These are phyloP conservation scores for Carpinus viminea DNA, from an alignment of 306 rosid genomes.

Conservation along the genomic window DNA sequence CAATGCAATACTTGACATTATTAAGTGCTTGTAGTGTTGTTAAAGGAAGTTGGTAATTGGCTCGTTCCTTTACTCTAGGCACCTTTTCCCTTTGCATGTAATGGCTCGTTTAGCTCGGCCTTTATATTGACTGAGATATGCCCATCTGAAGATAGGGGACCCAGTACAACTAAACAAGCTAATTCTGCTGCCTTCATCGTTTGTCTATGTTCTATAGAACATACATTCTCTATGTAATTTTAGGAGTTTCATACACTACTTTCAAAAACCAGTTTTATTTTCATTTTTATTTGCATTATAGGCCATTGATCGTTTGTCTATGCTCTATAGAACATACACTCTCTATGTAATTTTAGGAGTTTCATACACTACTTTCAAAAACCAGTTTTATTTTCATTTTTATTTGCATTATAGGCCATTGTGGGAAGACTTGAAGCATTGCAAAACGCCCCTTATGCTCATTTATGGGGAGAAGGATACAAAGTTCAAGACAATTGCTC, in stretches of 20 bases:
- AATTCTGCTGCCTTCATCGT: no score
- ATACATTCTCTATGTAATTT: not conserved
- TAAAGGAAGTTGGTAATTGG: not conserved
- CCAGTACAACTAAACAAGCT: not conserved
- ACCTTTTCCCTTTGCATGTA: not conserved
- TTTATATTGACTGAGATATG: no score
- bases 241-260: not conserved
- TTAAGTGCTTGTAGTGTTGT: not conserved
- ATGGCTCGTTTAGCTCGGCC: not conserved
- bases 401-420: constrained; percentile 53
- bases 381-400: not conserved
- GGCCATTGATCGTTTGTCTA: no score
- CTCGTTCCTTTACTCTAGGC: not conserved
- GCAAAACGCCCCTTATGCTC: constrained; percentile 67
- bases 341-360: not conserved
- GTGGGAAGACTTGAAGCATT: constrained; percentile 77
- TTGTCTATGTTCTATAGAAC: not conserved
- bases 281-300: no score
- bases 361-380: not conserved
- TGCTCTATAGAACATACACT: not conserved
- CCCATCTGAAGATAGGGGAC: not conserved
- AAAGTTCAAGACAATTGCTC: constrained; percentile 71
- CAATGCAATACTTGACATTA: not conserved
- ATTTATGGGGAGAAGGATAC: constrained; percentile 77
- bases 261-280: not conserved